Evolutionary conservation across 306 rosid species (phyloP), one percentile per base, ranked within the genome.

Genomic region (Fragaria nilgerrensis): DNA sequence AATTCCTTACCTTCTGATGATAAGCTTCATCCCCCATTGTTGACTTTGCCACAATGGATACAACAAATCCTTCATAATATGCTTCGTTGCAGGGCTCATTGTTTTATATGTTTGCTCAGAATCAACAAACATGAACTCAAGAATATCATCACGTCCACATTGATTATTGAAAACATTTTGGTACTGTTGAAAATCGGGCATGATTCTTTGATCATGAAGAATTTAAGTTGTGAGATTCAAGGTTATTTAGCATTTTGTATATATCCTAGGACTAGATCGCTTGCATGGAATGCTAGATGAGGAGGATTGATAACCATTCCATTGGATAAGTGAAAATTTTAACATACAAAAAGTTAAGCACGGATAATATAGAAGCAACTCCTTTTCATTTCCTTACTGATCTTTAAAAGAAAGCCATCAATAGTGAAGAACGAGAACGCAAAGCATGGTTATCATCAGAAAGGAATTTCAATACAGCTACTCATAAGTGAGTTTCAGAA

Each of bases 261-360:
- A 86, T 81, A 84, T 80, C 81, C 8, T 37, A 77, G 75, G 32
- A 74, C 71, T 74, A 43, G 77, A 84, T 86, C 82, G 80, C 91
- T 79, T 70, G 87, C 82, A 61, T 25, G 76, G 76, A 76, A 43
- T 37, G 69, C 41, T 52, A 52, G 11, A 72, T 44, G 67, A 76
- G 56, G 66, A 76, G 49, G 8, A 29, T 32, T 20, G 23, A 25
- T 20, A 6, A 20, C 12, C 11, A 20, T 6, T 53, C 11, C 59
- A 19, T 20, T 53, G 25, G 59, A 53, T 20, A 20, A 53, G 11
- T 53, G 11, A 22, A 53, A 7, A 53, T 7, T 53, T 20, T 2
- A 2, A 53, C 59, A 41, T 20, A 53, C 3, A 50, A 50, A 53
- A 7, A 7, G 25, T 20, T 0, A 7, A 53, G 59, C 20, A 53